Evolutionary conservation across 768 basidiomycete genomes (phyloP).

Genomic region (Postia placenta): DNA sequence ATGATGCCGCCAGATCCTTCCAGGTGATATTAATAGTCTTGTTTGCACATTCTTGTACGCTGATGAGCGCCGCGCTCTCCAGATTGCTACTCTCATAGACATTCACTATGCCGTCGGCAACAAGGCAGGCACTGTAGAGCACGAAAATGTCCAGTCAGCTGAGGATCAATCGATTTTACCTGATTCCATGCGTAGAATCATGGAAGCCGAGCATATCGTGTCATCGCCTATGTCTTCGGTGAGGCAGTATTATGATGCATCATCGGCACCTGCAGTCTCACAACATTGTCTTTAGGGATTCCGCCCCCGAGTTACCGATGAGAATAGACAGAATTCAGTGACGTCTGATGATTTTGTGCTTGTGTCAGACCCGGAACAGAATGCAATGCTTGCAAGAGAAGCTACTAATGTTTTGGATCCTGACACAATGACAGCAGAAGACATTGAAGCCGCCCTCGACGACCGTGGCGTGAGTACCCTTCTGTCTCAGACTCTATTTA

Average conservation of each 20-base stretch:
- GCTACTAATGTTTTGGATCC: too few species aligned
- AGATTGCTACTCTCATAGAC: slow-evolving; percentile 43
- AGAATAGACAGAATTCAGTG: background rate
- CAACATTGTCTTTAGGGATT: too few species aligned
- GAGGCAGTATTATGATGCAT: too few species aligned
- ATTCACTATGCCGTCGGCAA: slow-evolving; percentile 36
- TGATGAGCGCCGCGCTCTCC: background rate
- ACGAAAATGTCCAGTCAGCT: too few species aligned
- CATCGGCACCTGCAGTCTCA: too few species aligned
- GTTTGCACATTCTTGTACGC: background rate
- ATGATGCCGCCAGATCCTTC: slow-evolving; percentile 42
- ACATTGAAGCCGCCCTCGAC: background rate
- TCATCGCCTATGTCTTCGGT: slow-evolving; percentile 5
- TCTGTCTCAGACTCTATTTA: background rate
- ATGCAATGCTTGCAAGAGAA: too few species aligned
- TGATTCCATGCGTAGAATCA: too few species aligned
- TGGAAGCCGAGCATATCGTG: slow-evolving; percentile 1
- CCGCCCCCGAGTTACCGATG: too few species aligned
- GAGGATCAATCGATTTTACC: too few species aligned
- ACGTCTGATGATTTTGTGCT: background rate
- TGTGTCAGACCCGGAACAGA: background rate
- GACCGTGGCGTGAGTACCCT: background rate
- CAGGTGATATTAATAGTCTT: slow-evolving; percentile 27
- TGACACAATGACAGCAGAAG: too few species aligned
- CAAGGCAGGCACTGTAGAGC: background rate